Conservation (phyloP, 805 yeast species). For the Metschnikowia cerradonensis region DNA sequence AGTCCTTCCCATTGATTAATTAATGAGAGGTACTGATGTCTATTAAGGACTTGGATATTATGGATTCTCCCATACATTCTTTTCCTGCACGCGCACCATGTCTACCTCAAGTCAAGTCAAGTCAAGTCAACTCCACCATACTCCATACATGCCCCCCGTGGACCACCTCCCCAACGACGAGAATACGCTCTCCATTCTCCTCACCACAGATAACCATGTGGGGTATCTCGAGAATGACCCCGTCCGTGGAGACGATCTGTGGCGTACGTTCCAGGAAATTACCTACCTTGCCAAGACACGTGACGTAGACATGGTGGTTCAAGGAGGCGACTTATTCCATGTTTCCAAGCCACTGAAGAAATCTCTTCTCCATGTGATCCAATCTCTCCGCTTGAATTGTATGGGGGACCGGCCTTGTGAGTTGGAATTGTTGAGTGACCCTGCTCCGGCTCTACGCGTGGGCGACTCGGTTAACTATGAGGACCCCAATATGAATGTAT, state of each 20-base stretch:
- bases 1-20: no score
- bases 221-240: constrained; percentile 91
- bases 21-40: no score
- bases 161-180: constrained; percentile 45
- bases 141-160: constrained; percentile 34
- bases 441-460: constrained; percentile 54
- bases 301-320: constrained; percentile 84
- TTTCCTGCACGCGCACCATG: neutral
- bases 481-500: constrained; percentile 84
- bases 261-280: constrained; percentile 83
- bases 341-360: constrained; percentile 84
- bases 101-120: no score
- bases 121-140: neutral
- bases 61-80: neutral
- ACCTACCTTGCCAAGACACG: constrained; percentile 61
- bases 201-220: constrained; percentile 95
- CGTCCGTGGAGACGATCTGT: constrained; percentile 83
- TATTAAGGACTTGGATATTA: no score
- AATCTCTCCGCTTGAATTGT: constrained; percentile 64
- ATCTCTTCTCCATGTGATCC: constrained; percentile 78
- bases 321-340: constrained; percentile 92
- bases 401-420: constrained; percentile 87
- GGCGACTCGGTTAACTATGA: constrained; percentile 78
- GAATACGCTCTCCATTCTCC: constrained; percentile 69
- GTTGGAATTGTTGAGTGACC: constrained; percentile 77